Base-by-base conservation (phyloP, 1,284 basidiomycete species). In the Ceratobasidium sp. region DNA sequence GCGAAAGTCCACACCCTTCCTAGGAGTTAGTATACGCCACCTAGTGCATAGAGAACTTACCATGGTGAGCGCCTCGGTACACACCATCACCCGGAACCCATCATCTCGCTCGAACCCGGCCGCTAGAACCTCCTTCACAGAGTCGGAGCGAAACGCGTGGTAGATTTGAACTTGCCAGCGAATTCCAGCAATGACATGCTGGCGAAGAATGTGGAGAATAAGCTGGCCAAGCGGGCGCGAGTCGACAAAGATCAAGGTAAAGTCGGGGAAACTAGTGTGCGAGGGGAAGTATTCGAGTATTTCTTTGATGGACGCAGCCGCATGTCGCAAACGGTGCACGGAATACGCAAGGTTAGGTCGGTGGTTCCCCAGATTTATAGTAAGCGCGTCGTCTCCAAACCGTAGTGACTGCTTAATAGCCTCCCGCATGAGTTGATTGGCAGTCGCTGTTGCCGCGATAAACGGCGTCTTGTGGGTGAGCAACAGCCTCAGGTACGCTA, bases 171-270 rank as follows among this genome's bases (percentile, higher is more conserved):
- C 31, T 15, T 11, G 11, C 7, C 14, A 24, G 9, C 62, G 22
- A 1, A 33, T 17, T 47, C n/a, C n/a, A 11, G 45, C 27, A 36
- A 33, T 45, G 31, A 51, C 15, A 31, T 50, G 31, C 62, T 50
- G 17, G 45, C 62, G 62, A 2, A 51, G 9, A 33, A 17, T 19
- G 29, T 64, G 2, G 9, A 48, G 48, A 11, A 51, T 47, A 27
- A 14, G 5, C 2, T 62, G 22, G 36, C 33, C 62, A 29, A 51
- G 45, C 19, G 22, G 22, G 45, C 48, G 48, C 14, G 45, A 50
- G 24, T 64, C 47, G 2, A 64, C 62, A 51, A 48, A 64, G 8
- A 64, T 47, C 6, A 64, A 45, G 19, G 57, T 44, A 36, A 36
- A 60, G 9, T 36, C 15, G 19, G 33, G 6, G 2, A 22, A 17